A percentile compares a stretch with the other conserved stretches of the same genome.
These are phyloP conservation scores for Lotus japonicus DNA, from an alignment of 306 rosid genomes.

Conservation along the genomic window DNA sequence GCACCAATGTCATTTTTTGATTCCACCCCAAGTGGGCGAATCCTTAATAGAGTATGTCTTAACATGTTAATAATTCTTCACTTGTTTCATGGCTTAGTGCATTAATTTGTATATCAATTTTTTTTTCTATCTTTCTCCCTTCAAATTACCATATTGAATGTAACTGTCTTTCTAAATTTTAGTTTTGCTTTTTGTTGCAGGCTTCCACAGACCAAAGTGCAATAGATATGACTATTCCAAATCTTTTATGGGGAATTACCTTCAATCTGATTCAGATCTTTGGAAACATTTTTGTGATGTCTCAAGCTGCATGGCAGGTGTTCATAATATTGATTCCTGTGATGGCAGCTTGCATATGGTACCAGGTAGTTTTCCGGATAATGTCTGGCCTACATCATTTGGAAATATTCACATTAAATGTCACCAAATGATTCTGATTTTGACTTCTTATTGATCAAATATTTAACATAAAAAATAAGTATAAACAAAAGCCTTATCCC, in stretches of 20 bases:
- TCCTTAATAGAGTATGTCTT: constrained; percentile 48
- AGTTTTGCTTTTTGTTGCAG: constrained; percentile 9
- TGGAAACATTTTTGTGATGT: constrained; percentile 29
- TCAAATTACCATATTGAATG: too few species aligned
- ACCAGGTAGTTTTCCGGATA: constrained; percentile 28
- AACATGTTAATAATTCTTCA: not conserved
- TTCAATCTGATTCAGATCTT: not conserved
- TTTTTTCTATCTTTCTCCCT: not conserved
- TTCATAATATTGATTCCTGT: constrained; percentile 36
- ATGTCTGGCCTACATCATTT: not conserved
- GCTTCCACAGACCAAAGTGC: constrained; percentile 42
- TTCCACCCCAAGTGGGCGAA: constrained; percentile 59
- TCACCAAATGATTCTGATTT: not conserved
- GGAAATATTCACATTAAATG: not conserved
- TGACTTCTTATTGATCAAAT: not conserved
- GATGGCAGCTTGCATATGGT: constrained; percentile 34
- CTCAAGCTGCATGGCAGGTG: constrained; percentile 40
- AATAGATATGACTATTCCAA: constrained; percentile 16
- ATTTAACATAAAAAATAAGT: not conserved
- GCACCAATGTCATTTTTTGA: constrained; percentile 89
- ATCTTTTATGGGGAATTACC: not conserved
- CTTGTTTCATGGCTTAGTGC: not conserved
- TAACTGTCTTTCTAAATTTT: not conserved
- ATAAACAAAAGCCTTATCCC: too few species aligned
- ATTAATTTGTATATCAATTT: not conserved